phyloP scores from a whole-genome alignment of 176 grass and related monocot genomes.

The Musa acuminata region DNA sequence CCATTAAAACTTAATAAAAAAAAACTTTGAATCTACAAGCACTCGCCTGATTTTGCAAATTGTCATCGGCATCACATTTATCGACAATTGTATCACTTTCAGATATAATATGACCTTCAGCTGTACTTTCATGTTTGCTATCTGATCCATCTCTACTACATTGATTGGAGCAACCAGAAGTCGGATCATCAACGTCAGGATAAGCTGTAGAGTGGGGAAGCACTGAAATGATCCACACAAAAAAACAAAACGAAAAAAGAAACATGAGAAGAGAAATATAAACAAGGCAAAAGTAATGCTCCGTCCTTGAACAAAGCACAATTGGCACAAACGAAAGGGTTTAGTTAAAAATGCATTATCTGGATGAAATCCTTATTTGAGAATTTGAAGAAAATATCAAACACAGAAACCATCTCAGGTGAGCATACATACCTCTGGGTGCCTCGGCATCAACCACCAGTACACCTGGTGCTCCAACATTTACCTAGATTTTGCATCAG shows the following conservation, averaged over 20 bases:
- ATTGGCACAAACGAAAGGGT: too few relatives aligned
- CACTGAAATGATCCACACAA: too few relatives aligned
- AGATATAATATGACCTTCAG: background rate
- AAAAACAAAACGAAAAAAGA: too few relatives aligned
- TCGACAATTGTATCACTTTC: background rate
- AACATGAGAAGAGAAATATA: too few relatives aligned
- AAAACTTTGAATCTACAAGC: background rate
- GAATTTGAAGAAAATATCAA: background rate
- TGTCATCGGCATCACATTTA: conserved; percentile 20
- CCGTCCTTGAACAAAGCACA: too few relatives aligned
- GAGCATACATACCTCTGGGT: background rate
- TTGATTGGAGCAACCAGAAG: conserved; percentile 25
- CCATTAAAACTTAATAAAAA: conserved; percentile 16
- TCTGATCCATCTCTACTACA: conserved; percentile 9
- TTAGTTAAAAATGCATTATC: background rate
- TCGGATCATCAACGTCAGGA: background rate
- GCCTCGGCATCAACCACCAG: background rate
- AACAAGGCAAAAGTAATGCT: too few relatives aligned
- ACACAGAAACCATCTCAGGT: background rate
- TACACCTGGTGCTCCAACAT: background rate
- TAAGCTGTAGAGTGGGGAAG: background rate
- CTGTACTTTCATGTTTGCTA: conserved; percentile 5
- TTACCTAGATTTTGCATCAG: conserved; percentile 14
- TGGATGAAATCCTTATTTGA: background rate
- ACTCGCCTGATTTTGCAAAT: conserved; percentile 32